phyloP scores from a whole-genome alignment of 805 yeast species.

The Starmerella roubikii region DNA sequence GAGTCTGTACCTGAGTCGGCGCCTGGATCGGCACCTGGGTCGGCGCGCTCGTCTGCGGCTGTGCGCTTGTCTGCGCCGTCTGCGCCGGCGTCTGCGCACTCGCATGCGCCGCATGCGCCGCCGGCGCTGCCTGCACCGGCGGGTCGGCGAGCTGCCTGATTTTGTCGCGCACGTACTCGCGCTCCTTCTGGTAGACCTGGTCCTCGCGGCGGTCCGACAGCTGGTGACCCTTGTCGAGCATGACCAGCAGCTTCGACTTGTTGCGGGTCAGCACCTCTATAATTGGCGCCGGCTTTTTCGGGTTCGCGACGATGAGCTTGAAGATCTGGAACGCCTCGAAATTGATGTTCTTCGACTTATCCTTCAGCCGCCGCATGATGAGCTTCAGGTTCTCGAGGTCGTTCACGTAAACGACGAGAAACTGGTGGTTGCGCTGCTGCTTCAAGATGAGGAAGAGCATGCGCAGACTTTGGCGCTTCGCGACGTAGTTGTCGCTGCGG shows the following conservation, averaged over 20 bases:
- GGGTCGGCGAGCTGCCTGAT: slow-evolving; percentile 34
- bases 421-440: slow-evolving; percentile 52
- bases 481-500: slow-evolving; percentile 71
- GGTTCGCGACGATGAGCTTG: slow-evolving; percentile 93
- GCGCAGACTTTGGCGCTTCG: slow-evolving; percentile 76
- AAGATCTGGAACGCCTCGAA: slow-evolving; percentile 85
- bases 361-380: slow-evolving; percentile 74
- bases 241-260: slow-evolving; percentile 57
- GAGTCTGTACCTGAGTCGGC: not conserved
- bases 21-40: not conserved
- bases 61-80: too few relatives aligned
- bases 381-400: slow-evolving; percentile 72
- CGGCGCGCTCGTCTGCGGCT: not conserved
- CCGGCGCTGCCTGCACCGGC: not conserved
- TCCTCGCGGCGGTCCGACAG: slow-evolving; percentile 50
- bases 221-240: slow-evolving; percentile 43
- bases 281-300: slow-evolving; percentile 69
- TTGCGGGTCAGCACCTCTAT: slow-evolving; percentile 74
- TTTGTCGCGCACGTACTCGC: slow-evolving; percentile 62
- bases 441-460: slow-evolving; percentile 59
- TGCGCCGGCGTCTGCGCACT: too few relatives aligned
- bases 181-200: slow-evolving; percentile 58
- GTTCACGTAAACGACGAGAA: slow-evolving; percentile 66
- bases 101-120: not conserved
- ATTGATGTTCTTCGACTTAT: slow-evolving; percentile 79